A percentile compares a stretch with the other conserved stretches of the same genome.
Conservation (phyloP, 768 basidiomycete genomes). For the Crucibulum laeve region DNA sequence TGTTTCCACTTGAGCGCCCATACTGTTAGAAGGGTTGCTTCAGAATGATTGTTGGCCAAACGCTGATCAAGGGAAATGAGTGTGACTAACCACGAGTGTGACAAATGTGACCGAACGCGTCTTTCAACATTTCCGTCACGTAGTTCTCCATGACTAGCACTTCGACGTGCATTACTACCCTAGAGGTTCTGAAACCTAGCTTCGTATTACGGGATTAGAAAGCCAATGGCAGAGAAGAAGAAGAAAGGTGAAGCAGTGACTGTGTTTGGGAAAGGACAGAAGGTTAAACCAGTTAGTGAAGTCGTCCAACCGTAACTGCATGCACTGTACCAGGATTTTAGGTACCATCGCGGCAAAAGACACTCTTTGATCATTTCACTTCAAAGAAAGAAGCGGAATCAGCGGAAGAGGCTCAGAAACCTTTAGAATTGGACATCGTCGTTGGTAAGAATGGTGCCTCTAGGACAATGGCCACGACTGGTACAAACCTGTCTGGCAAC, state of each 20-base stretch:
- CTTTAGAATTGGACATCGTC: too few relatives aligned
- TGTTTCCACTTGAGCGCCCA: neutral
- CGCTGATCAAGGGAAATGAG: too few relatives aligned
- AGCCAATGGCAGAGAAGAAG: neutral
- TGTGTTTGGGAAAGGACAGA: neutral
- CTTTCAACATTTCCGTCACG: neutral
- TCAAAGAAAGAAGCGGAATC: conserved; percentile 10
- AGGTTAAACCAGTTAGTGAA: neutral
- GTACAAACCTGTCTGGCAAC: too few relatives aligned
- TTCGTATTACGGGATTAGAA: neutral
- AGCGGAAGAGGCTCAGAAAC: neutral
- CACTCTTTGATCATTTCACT: conserved; percentile 34
- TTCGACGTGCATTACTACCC: too few relatives aligned
- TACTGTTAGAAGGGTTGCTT: too few relatives aligned
- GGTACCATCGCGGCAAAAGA: conserved; percentile 28
- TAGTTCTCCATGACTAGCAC: too few relatives aligned
- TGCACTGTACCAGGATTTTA: conserved; percentile 1
- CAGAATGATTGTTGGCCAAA: too few relatives aligned
- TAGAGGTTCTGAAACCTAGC: too few relatives aligned
- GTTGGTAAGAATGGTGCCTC: too few relatives aligned
- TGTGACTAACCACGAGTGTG: neutral
- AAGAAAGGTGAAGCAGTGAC: neutral
- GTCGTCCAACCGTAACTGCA: too few relatives aligned
- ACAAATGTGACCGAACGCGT: neutral
- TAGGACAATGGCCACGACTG: too few relatives aligned